Evolutionary conservation across 352 stramenopile species (phyloP).

Genomic region (Pythium oligandrum): DNA sequence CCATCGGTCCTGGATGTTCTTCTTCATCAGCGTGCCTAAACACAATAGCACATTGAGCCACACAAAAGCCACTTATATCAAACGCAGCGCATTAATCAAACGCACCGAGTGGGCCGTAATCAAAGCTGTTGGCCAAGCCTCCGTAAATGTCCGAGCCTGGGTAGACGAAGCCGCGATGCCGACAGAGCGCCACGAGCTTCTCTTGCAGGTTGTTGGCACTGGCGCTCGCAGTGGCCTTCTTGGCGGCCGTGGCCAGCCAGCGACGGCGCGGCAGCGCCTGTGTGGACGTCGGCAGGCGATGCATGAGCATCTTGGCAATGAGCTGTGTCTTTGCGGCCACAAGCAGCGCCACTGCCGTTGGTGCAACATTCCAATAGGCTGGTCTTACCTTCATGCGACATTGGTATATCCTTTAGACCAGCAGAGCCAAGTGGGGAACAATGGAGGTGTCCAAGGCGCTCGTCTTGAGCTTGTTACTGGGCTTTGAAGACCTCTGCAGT

Average conservation of each 20-base stretch:
- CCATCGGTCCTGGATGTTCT: constrained; percentile 97
- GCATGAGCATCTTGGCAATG: not conserved
- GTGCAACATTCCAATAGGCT: constrained; percentile 6
- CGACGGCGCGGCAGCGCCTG: constrained; percentile 10
- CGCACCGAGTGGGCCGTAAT: constrained; percentile 92
- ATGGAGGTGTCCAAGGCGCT: not conserved
- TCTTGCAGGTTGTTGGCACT: constrained; percentile 44
- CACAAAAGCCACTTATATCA: too few relatives aligned
- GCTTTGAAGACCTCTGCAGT: too few relatives aligned
- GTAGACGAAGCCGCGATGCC: constrained; percentile 92
- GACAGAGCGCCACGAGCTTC: constrained; percentile 78
- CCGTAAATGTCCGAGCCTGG: constrained; percentile 97
- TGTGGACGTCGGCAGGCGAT: constrained; percentile 1
- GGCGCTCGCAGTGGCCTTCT: constrained; percentile 7
- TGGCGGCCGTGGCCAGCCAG: constrained; percentile 26
- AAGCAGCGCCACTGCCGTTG: constrained; percentile 11
- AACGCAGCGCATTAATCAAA: too few relatives aligned
- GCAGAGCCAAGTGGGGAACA: not conserved
- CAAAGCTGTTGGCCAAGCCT: constrained; percentile 95
- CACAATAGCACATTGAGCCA: too few relatives aligned
- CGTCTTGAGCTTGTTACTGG: constrained; percentile 6
- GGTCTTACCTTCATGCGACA: constrained; percentile 11
- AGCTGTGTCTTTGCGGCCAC: constrained; percentile 3
- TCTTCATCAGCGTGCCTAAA: constrained; percentile 92
- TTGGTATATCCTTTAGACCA: not conserved